Base-by-base conservation (phyloP, 2,329 filamentous ascomycete genomes). In the Diplodia scrobiculata region DNA sequence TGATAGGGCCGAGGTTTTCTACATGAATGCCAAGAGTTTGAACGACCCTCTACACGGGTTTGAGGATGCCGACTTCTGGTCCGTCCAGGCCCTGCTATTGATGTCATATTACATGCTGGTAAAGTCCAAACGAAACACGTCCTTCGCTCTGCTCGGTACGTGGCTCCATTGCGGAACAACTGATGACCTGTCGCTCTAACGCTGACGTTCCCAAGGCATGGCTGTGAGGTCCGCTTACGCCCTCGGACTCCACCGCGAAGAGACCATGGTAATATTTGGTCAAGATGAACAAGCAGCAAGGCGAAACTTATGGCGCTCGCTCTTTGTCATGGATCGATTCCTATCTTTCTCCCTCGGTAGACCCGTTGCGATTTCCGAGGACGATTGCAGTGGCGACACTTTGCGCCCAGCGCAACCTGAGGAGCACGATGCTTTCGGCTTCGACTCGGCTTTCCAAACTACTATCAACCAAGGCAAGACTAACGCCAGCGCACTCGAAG, bases 41-140 rank as follows among this genome's bases (percentile, higher is more conserved):
- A 78, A 77, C 41, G 80, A 82, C 65, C 80, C 80, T 9, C 73
- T 79, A 63, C 77, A 74, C 2, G 80, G 84, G 0, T 83, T 88
- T 55, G 86, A 89, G 71, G 84, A 88, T 70, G 84, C 83, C 25
- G 84, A 87, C 65, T 84, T 89, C 67, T 88, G 86, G 84, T 86
- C 85, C 13, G 82, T 90, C 54, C 87, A 89, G 71, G 86, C 86
- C 1, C 76, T 89, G 51, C 76, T 85, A 0, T 76, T 90, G 41
- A 89, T 89, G 84, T 82, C 87, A 0, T 74, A 89, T 1, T 90
- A 89, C 71, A 86, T 84, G 82, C 76, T 90, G 17, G 80, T 83
- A 2, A 81, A 86, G 14, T 86, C 86, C 0, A 87, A 84, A 73
- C 80, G 86, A 17, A 89, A 89, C 69, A 83, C 85, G 5, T 85